phyloP scores from a whole-genome alignment of 148 eudicot genomes.

The Polygonum aviculare region DNA sequence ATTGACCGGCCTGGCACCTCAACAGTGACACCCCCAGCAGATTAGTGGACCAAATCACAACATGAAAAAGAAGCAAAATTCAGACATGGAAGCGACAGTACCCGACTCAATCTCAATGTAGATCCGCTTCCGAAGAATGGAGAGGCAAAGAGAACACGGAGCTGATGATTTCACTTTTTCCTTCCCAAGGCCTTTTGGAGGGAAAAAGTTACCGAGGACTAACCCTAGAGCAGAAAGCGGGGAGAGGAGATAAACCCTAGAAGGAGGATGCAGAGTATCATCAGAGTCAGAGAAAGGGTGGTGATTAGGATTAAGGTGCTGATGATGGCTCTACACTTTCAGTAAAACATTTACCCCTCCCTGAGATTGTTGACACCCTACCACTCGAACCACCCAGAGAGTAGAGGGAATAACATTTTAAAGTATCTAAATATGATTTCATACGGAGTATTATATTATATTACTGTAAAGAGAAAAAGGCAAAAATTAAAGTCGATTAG shows the following conservation, averaged over 20 bases:
- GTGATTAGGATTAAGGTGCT: not conserved
- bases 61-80: not conserved
- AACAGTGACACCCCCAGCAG: not conserved
- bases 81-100: not conserved
- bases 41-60: not conserved
- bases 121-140: not conserved
- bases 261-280: not conserved
- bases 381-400: not conserved
- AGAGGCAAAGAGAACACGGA: not conserved
- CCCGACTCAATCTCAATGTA: slow-evolving; percentile 1
- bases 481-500: not conserved
- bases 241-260: not conserved
- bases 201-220: not conserved
- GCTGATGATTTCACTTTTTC: not conserved
- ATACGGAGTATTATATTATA: no score
- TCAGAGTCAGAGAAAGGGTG: not conserved
- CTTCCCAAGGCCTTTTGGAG: not conserved
- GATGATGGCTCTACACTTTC: slow-evolving; percentile 3
- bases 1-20: not conserved
- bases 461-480: not conserved
- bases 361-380: slow-evolving; percentile 1
- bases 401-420: slow-evolving; percentile 3
- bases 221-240: not conserved
- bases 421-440: not conserved
- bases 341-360: slow-evolving; percentile 8